Evolutionary conservation across 2,329 filamentous ascomycete genomes (phyloP).

Genomic region (Fusarium musae): DNA sequence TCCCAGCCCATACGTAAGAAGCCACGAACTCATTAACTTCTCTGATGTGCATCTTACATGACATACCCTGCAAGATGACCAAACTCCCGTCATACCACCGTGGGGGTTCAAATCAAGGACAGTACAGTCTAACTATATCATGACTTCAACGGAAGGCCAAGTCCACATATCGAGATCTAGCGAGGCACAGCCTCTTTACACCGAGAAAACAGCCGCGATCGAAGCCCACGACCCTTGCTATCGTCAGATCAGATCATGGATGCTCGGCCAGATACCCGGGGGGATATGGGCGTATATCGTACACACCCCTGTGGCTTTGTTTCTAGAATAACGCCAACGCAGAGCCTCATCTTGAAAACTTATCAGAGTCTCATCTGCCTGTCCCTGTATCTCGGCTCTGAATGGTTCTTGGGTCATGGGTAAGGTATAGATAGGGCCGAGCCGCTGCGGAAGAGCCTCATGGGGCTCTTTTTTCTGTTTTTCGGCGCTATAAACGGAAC

Average conservation of each 20-base stretch:
- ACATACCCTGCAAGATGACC: not conserved
- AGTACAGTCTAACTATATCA: not conserved
- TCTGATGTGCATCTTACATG: not conserved
- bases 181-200: not conserved
- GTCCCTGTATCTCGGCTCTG: slow-evolving; percentile 9
- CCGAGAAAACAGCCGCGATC: slow-evolving; percentile 34
- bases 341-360: slow-evolving; percentile 11
- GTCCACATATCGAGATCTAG: slow-evolving; percentile 23
- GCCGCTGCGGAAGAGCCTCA: slow-evolving; percentile 12
- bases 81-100: slow-evolving; percentile 8
- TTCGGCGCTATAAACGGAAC: not conserved
- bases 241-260: slow-evolving; percentile 34
- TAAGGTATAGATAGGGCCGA: slow-evolving; percentile 10
- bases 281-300: not conserved
- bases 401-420: not conserved
- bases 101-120: not conserved
- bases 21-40: not conserved
- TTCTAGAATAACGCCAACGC: not conserved
- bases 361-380: not conserved
- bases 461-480: slow-evolving; percentile 1
- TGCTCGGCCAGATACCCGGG: slow-evolving; percentile 33
- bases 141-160: slow-evolving; percentile 20
- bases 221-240: not conserved
- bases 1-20: slow-evolving; percentile 4
- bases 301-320: slow-evolving; percentile 1